These are phyloP conservation scores for Euryodendron excelsum DNA, from an alignment of 148 eudicot genomes.

Conservation along the genomic window DNA sequence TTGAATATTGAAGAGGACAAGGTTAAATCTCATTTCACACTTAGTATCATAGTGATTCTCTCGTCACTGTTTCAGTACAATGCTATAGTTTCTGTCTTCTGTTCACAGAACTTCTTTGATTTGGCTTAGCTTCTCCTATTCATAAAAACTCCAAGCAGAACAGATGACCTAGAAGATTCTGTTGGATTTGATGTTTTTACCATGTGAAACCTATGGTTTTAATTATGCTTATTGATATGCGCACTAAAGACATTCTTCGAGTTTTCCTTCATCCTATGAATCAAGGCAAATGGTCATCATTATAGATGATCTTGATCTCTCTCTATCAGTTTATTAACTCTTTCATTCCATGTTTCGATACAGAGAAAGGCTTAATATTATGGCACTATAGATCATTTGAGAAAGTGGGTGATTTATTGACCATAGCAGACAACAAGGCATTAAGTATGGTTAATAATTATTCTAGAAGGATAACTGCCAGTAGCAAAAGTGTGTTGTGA, in stretches of 20 bases:
- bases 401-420: background rate
- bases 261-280: conserved; percentile 16
- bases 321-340: background rate
- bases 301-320: background rate
- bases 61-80: background rate
- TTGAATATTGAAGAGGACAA: conserved; percentile 24
- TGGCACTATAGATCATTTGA: background rate
- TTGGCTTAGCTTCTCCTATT: background rate
- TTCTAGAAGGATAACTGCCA: background rate
- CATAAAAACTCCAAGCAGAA: background rate
- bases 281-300: background rate
- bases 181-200: conserved; percentile 14
- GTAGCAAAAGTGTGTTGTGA: background rate
- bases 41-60: background rate
- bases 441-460: background rate
- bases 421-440: background rate
- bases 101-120: background rate
- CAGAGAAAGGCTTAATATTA: background rate
- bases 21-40: conserved; percentile 23
- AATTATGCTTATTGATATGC: conserved; percentile 24
- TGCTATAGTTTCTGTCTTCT: background rate
- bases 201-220: conserved; percentile 22
- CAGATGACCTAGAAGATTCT: background rate
- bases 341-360: background rate
- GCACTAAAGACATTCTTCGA: conserved; percentile 26